Evolutionary conservation across 768 basidiomycete genomes (phyloP), one percentile per base, ranked within the genome.

Genomic region (Hirschioporus abietinus): DNA sequence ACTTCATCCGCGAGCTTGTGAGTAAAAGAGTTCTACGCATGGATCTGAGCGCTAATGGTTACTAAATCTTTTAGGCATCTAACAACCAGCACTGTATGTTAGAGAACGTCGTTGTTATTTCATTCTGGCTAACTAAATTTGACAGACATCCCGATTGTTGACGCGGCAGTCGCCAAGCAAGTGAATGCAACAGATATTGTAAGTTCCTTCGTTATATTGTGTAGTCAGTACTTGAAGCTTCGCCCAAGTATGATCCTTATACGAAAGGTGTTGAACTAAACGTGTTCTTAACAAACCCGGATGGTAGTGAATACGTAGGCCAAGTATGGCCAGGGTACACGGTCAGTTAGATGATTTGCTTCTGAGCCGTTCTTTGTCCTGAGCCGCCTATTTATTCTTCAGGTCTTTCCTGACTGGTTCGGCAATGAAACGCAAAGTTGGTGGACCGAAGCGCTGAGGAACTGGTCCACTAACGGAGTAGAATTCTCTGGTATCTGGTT

Each of bases 261-360:
- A 82, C 82, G 7, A 76, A 81, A 36, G 92, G 92, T 60, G 75
- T 77, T 23, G 86, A 88, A 68, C 75, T 79, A 88, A 82, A 85
- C 62, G 83, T 86, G 0, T 93, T 88, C 74, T 83, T 93, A 63
- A 91, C 86, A 70, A 92, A 93, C 73, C 88, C 87, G 0, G 88
- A 93, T 71, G 87, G 86, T 0, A 82, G 86, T 42, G 83, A 88
- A 70, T 92, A 89, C 74, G 72, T 91, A 1, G 92, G 92, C 12
- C 82, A 87, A 72, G 42, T 52, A 52, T 52, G 42, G 90, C 90
- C 91, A 18, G 89, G 91, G 25, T 88, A 85, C 75, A 88, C 88
- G 7, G 89, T 86, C 36, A 20, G 81, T 72, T 23, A 2, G 58
- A 59, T 30, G 30, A 30, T 30, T 30, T 8, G 8, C 30, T 18